These are phyloP conservation scores for Selaginella moellendorffii DNA, from an alignment of 75 land plant genomes.

Conservation along the genomic window DNA sequence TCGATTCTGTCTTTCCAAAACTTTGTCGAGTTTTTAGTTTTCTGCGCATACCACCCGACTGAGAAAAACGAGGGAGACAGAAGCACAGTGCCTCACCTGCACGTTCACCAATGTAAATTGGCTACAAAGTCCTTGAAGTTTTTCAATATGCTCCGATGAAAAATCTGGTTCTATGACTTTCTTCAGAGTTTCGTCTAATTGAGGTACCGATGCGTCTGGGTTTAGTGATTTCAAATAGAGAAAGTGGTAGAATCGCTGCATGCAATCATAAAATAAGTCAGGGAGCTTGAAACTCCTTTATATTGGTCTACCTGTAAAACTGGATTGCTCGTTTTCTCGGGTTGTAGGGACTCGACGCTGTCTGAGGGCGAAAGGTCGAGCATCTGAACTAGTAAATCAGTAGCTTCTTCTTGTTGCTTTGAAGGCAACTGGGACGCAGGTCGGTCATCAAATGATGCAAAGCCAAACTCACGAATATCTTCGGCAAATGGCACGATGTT, in stretches of 20 bases:
- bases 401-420: constrained; percentile 65
- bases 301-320: constrained; percentile 53
- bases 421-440: constrained; percentile 52
- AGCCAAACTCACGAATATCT: constrained; percentile 82
- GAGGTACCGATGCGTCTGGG: constrained; percentile 71
- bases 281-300: too few relatives aligned
- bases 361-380: constrained; percentile 68
- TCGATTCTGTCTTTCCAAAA: constrained; percentile 38
- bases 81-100: constrained; percentile 34
- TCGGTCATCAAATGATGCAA: constrained; percentile 57
- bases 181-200: constrained; percentile 48
- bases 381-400: constrained; percentile 56
- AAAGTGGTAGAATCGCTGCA: constrained; percentile 64
- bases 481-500: constrained; percentile 89
- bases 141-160: constrained; percentile 29
- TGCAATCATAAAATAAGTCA: neutral
- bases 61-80: neutral
- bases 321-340: constrained; percentile 78
- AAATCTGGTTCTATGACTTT: constrained; percentile 60
- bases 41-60: too few relatives aligned
- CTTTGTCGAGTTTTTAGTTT: constrained; percentile 33
- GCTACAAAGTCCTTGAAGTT: constrained; percentile 28
- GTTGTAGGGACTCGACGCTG: constrained; percentile 42
- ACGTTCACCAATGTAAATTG: constrained; percentile 30
- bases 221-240: constrained; percentile 51